Conservation (phyloP, 495 filamentous ascomycete species). For the Lentithecium fluviatile region DNA sequence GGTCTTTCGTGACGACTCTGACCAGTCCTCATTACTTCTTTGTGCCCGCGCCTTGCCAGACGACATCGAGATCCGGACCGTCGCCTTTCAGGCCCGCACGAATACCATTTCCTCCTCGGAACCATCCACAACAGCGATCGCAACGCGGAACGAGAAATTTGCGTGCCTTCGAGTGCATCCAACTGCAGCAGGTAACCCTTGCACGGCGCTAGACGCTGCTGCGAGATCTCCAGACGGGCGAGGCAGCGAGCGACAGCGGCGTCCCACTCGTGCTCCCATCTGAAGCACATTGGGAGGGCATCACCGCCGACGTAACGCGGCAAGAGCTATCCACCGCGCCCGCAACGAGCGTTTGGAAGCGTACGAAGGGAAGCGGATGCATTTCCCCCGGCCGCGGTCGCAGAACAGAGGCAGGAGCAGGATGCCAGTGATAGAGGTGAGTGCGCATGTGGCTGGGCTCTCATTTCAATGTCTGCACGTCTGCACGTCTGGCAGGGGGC, state of each 20-base stretch:
- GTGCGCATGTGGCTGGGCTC: neutral
- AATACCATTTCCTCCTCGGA: neutral
- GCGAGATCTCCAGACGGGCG: constrained; percentile 1
- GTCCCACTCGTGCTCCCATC: neutral
- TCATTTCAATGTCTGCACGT: neutral
- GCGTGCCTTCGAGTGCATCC: neutral
- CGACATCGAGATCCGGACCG: neutral
- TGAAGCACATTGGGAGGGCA: neutral
- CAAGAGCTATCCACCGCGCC: neutral
- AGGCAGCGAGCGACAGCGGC: neutral
- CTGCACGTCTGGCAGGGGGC: no score
- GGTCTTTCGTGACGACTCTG: neutral
- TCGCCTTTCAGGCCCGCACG: neutral
- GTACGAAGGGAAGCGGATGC: neutral
- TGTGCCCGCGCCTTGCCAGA: neutral
- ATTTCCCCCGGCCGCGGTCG: neutral
- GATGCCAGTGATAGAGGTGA: constrained; percentile 10
- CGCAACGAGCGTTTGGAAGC: neutral
- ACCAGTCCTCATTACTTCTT: neutral
- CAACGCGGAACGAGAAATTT: neutral
- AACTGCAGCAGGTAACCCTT: neutral
- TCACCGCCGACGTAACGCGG: neutral
- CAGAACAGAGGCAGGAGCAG: neutral
- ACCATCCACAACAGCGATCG: neutral
- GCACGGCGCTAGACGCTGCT: neutral